These are phyloP conservation scores for Tuber borchii DNA, from an alignment of 495 filamentous ascomycete genomes.

Conservation along the genomic window DNA sequence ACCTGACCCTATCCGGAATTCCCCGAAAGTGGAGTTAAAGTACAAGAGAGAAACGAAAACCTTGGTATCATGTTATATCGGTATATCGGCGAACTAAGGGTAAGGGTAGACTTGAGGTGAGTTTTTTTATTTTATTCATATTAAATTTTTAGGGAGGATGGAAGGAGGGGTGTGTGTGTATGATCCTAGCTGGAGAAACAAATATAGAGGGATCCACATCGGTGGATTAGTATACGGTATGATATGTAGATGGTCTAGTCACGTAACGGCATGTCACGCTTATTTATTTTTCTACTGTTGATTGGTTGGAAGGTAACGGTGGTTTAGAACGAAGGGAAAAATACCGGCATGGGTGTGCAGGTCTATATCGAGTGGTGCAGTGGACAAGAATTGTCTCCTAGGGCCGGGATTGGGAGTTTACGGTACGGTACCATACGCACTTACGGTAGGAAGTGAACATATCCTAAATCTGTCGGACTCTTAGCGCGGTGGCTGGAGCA, in stretches of 20 bases:
- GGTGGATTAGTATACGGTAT: neutral
- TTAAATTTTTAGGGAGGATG: neutral
- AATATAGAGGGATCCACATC: neutral
- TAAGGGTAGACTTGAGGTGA: no score
- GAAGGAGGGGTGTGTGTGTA: no score
- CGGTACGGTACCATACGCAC: neutral
- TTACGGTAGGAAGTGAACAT: no score
- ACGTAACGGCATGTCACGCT: neutral
- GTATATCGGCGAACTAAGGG: no score
- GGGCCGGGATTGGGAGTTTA: neutral
- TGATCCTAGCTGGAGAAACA: neutral
- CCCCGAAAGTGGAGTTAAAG: neutral
- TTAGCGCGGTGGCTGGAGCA: no score
- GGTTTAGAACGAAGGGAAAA: neutral
- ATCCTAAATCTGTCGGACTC: no score
- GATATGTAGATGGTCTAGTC: neutral
- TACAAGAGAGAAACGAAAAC: neutral
- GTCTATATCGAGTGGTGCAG: neutral
- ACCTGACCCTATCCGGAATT: neutral
- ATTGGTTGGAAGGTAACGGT: neutral
- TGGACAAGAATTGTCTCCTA: neutral
- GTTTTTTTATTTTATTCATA: neutral
- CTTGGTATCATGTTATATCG: no score
- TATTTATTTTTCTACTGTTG: neutral
- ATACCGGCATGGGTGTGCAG: neutral